These are phyloP conservation scores for Buxus sempervirens DNA, from an alignment of 164 flowering plant species.

Conservation along the genomic window DNA sequence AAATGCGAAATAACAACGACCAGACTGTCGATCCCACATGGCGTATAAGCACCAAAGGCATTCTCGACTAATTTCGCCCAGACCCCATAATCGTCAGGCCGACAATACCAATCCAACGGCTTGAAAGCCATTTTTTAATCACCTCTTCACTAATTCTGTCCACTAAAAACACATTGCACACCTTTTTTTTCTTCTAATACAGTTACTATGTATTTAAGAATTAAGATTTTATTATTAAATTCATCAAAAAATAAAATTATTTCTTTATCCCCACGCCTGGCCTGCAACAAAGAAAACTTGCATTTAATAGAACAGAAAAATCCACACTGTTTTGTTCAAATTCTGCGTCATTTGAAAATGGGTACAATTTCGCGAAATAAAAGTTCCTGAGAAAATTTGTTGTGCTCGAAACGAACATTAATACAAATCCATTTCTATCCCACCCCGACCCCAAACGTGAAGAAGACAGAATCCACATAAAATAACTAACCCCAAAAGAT, in stretches of 20 bases:
- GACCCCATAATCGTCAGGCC: slow-evolving; percentile 70
- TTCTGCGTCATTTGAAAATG: too few species aligned
- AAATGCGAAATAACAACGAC: slow-evolving; percentile 67
- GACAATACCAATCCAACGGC: slow-evolving; percentile 81
- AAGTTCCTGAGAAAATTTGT: too few species aligned
- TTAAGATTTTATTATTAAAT: neutral
- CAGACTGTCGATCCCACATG: slow-evolving; percentile 71
- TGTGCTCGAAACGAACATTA: too few species aligned
- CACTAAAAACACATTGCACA: neutral
- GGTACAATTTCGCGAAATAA: too few species aligned
- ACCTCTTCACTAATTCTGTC: neutral
- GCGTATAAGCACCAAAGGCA: slow-evolving; percentile 93
- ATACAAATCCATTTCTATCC: too few species aligned
- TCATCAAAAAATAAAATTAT: neutral
- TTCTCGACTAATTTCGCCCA: slow-evolving; percentile 70
- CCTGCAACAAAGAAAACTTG: too few species aligned
- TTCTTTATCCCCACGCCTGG: too few species aligned
- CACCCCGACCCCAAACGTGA: too few species aligned
- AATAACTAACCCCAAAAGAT: too few species aligned
- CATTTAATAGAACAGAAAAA: too few species aligned
- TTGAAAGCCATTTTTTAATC: slow-evolving; percentile 54
- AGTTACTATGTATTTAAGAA: neutral
- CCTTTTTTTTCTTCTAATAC: neutral
- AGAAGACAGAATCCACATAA: too few species aligned
- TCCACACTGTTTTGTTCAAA: too few species aligned